phyloP scores from a whole-genome alignment of 192 early-diverging fungal species.

The Coemansia pectinata region DNA sequence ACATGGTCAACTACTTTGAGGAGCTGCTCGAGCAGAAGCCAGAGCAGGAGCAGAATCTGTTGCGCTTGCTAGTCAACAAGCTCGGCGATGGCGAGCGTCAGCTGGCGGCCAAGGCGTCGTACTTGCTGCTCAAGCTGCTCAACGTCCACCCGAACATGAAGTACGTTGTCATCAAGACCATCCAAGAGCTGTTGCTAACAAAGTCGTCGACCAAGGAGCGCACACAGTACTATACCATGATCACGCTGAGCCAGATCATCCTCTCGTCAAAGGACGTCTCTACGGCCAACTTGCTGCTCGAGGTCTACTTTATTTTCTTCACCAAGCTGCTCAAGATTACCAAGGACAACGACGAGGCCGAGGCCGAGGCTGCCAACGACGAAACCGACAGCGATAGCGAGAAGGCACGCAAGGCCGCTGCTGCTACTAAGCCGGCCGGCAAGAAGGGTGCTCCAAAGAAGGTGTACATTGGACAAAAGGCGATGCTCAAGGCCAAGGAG shows the following conservation, averaged over 20 bases:
- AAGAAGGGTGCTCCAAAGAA: constrained; percentile 25
- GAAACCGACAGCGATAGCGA: constrained; percentile 55
- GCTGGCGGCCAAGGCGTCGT: constrained; percentile 80
- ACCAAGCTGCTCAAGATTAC: constrained; percentile 69
- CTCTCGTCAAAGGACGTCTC: constrained; percentile 71
- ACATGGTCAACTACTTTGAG: constrained; percentile 72
- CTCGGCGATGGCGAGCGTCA: constrained; percentile 90
- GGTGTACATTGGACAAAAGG: constrained; percentile 51
- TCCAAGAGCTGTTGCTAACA: constrained; percentile 82
- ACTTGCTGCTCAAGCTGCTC: constrained; percentile 76
- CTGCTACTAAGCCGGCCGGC: constrained; percentile 22
- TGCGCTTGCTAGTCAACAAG: constrained; percentile 92
- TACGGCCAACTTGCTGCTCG: constrained; percentile 82
- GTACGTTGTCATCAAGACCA: constrained; percentile 79
- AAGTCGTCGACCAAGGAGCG: constrained; percentile 71
- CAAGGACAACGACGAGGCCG: constrained; percentile 57
- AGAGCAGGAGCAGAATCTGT: constrained; percentile 95
- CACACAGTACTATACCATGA: constrained; percentile 89
- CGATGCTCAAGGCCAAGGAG: constrained; percentile 51
- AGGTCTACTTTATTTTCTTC: constrained; percentile 92
- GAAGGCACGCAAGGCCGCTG: constrained; percentile 52
- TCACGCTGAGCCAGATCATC: constrained; percentile 90
- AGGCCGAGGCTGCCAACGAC: constrained; percentile 51
- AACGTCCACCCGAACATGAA: constrained; percentile 82
- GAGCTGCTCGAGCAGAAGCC: constrained; percentile 83